phyloP scores from a whole-genome alignment of 345 rosid genomes.

The Trapa bicornis region DNA sequence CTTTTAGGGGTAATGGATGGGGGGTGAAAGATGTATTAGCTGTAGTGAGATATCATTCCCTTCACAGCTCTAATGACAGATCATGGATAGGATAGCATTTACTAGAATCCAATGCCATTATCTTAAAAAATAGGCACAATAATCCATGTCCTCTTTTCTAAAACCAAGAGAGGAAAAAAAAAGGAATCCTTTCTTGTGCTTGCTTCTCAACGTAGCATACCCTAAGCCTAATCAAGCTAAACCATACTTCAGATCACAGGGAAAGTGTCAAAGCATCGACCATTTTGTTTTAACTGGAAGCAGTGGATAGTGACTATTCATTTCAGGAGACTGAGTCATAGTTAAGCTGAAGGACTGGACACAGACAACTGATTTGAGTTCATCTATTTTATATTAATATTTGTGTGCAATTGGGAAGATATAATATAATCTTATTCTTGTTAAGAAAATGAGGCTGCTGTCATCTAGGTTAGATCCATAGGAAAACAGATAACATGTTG shows the following conservation, averaged over 20 bases:
- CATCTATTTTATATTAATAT: neutral
- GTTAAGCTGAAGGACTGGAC: neutral
- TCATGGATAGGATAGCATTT: slow-evolving; percentile 6
- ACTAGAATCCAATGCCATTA: slow-evolving; percentile 8
- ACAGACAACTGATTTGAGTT: neutral
- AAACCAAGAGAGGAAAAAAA: too few species aligned
- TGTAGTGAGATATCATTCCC: slow-evolving; percentile 12
- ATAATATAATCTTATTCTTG: neutral
- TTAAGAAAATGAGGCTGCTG: neutral
- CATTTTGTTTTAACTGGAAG: neutral
- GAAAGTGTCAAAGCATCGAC: neutral
- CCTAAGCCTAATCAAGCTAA: neutral
- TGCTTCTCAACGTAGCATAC: neutral
- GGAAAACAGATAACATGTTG: slow-evolving; percentile 7
- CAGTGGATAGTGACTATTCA: neutral
- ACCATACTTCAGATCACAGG: neutral
- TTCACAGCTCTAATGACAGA: slow-evolving; percentile 1
- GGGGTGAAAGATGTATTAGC: slow-evolving; percentile 2
- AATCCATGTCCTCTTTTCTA: neutral
- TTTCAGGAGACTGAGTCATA: neutral
- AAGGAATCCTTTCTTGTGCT: too few species aligned
- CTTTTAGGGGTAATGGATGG: neutral
- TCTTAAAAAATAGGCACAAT: neutral
- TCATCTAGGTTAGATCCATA: slow-evolving; percentile 7
- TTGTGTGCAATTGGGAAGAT: neutral